Percentiles rank a stretch among this genome's conserved stretches.
phyloP scores from a whole-genome alignment of 768 basidiomycete genomes.

The Amanita molliuscula region DNA sequence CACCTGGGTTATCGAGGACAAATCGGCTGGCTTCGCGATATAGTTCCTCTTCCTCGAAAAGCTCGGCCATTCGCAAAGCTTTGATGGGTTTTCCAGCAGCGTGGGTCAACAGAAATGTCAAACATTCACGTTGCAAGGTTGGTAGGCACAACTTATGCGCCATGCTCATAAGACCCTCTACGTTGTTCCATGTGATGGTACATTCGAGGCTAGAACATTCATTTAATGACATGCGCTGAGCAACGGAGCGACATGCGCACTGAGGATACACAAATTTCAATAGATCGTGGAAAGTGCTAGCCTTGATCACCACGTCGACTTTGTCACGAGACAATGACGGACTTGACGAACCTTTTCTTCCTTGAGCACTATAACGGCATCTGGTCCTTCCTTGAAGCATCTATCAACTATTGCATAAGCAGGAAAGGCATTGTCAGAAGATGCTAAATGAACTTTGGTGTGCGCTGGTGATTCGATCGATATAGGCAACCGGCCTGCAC shows the following conservation, averaged over 20 bases:
- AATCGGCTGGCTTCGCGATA: constrained; percentile 89
- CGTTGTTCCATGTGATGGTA: constrained; percentile 93
- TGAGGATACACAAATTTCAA: constrained; percentile 91
- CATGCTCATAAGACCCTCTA: constrained; percentile 84
- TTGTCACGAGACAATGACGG: not conserved
- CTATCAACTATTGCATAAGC: constrained; percentile 31
- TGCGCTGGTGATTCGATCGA: not conserved
- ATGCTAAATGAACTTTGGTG: not conserved
- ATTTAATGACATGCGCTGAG: not conserved
- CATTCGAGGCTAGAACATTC: constrained; percentile 57
- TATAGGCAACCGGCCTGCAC: not conserved
- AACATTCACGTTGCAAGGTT: constrained; percentile 70
- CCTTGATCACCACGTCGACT: constrained; percentile 24
- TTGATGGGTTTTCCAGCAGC: constrained; percentile 90
- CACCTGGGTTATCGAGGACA: constrained; percentile 86
- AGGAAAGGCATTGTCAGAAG: constrained; percentile 9
- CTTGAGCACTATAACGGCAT: constrained; percentile 82
- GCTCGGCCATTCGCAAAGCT: constrained; percentile 85
- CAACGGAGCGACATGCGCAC: constrained; percentile 31
- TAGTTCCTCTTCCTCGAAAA: constrained; percentile 83
- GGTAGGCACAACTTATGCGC: constrained; percentile 84
- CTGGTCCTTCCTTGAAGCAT: constrained; percentile 42
- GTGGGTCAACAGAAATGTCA: constrained; percentile 82
- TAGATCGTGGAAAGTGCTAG: constrained; percentile 86
- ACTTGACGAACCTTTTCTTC: constrained; percentile 62